Evolutionary conservation across 768 basidiomycete species (phyloP).

Genomic region (Tylopilus plumbeoviolaceoides): DNA sequence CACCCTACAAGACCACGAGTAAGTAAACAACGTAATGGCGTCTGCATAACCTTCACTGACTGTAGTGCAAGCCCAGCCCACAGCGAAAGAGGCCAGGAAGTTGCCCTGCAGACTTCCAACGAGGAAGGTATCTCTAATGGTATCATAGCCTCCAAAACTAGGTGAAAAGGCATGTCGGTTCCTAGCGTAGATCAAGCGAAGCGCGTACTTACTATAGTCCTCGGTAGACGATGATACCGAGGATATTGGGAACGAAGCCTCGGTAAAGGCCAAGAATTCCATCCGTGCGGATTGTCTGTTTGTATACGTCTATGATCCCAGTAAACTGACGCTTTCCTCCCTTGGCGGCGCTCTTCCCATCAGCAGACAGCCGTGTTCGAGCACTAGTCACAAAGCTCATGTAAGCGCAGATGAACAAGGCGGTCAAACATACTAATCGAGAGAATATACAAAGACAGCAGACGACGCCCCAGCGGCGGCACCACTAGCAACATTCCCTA

Average conservation of each 20-base stretch:
- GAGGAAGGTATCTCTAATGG: conserved; percentile 35
- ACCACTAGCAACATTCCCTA: conserved; percentile 41
- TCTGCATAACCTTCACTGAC: conserved; percentile 16
- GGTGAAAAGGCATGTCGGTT: background rate
- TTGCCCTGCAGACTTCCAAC: conserved; percentile 37
- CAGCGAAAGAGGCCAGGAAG: conserved; percentile 37
- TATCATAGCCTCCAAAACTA: conserved; percentile 45
- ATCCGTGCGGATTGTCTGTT: conserved; percentile 38
- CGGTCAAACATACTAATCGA: conserved; percentile 35
- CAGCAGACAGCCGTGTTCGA: conserved; percentile 39
- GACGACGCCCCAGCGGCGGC: conserved; percentile 42
- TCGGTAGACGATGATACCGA: conserved; percentile 41
- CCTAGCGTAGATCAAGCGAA: background rate
- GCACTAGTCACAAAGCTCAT: conserved; percentile 24
- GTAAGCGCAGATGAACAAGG: background rate
- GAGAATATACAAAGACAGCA: conserved; percentile 42
- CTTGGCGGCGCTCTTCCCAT: conserved; percentile 33
- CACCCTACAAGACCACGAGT: conserved; percentile 24
- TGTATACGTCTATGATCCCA: conserved; percentile 42
- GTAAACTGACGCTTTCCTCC: conserved; percentile 40
- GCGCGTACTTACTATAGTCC: conserved; percentile 37
- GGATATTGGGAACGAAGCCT: conserved; percentile 39
- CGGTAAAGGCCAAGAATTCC: conserved; percentile 40
- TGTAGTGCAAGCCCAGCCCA: conserved; percentile 41
- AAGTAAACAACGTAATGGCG: background rate